phyloP scores from a whole-genome alignment of 768 basidiomycete species.

The Panaeolus cyanescens region DNA sequence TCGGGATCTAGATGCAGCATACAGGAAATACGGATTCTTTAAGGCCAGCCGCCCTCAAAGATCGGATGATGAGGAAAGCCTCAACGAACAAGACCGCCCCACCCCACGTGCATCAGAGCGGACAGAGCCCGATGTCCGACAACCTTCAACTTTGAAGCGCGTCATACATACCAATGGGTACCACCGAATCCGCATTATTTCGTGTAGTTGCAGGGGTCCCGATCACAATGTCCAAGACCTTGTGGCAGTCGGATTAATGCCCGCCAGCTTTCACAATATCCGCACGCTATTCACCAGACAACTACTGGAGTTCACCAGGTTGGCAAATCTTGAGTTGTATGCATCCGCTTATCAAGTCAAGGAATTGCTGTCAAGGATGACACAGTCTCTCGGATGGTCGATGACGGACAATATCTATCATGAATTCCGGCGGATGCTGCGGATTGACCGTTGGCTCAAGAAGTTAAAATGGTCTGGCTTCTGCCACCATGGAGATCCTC shows the following conservation, averaged over 20 bases:
- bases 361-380: conserved; percentile 7
- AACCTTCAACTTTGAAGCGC: not conserved
- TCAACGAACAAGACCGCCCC: too few relatives aligned
- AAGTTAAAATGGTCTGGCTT: conserved; percentile 19
- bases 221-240: not conserved
- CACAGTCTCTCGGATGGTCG: not conserved
- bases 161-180: not conserved
- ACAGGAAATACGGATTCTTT: too few relatives aligned
- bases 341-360: conserved; percentile 12
- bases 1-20: too few relatives aligned
- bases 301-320: conserved; percentile 8
- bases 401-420: conserved; percentile 14
- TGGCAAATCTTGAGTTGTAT: conserved; percentile 8
- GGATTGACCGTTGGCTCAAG: conserved; percentile 19
- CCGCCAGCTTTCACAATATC: conserved; percentile 5
- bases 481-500: not conserved
- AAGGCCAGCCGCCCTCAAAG: too few relatives aligned
- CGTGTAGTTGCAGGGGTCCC: not conserved
- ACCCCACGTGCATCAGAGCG: not conserved
- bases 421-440: conserved; percentile 13
- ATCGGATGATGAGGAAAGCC: too few relatives aligned
- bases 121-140: not conserved
- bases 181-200: not conserved
- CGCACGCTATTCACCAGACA: conserved; percentile 13
- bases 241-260: not conserved